phyloP scores from a whole-genome alignment of 192 early-diverging fungal genomes.

The Chytriomyces hyalinus region DNA sequence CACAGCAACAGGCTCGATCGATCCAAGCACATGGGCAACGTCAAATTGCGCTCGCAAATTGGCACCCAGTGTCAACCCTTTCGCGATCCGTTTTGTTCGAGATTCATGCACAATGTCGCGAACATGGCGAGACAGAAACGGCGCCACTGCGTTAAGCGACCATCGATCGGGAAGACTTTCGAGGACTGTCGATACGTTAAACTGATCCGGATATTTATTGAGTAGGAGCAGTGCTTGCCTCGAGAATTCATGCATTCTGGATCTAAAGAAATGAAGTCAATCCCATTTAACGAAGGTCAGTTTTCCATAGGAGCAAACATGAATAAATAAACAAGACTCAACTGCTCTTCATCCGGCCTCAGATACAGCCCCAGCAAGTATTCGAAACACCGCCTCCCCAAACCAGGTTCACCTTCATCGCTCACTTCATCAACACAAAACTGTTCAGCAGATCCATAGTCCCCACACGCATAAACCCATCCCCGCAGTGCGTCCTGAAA shows the following conservation, averaged over 20 bases:
- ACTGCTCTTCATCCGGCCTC: slow-evolving; percentile 26
- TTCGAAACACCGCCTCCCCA: neutral
- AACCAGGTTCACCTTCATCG: neutral
- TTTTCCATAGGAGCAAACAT: neutral
- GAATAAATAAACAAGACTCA: slow-evolving; percentile 11
- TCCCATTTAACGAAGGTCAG: neutral
- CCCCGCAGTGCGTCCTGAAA: neutral
- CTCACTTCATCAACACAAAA: neutral
- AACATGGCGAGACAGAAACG: slow-evolving; percentile 30
- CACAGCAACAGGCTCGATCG: neutral
- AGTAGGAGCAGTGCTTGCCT: slow-evolving; percentile 34
- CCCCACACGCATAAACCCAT: slow-evolving; percentile 15
- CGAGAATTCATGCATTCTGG: slow-evolving; percentile 28
- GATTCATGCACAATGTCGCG: slow-evolving; percentile 14
- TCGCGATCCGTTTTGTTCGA: slow-evolving; percentile 31
- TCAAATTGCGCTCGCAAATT: slow-evolving; percentile 20
- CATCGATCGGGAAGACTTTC: slow-evolving; percentile 42
- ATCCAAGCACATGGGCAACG: neutral
- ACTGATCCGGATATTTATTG: slow-evolving; percentile 30
- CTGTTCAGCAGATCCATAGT: slow-evolving; percentile 19
- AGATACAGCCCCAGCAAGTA: slow-evolving; percentile 31
- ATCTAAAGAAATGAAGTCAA: neutral
- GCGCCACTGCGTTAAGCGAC: slow-evolving; percentile 38
- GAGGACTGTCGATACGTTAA: slow-evolving; percentile 43
- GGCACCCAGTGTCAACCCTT: slow-evolving; percentile 35